phyloP scores from a whole-genome alignment of 345 rosid genomes.

The Garcia nutans region DNA sequence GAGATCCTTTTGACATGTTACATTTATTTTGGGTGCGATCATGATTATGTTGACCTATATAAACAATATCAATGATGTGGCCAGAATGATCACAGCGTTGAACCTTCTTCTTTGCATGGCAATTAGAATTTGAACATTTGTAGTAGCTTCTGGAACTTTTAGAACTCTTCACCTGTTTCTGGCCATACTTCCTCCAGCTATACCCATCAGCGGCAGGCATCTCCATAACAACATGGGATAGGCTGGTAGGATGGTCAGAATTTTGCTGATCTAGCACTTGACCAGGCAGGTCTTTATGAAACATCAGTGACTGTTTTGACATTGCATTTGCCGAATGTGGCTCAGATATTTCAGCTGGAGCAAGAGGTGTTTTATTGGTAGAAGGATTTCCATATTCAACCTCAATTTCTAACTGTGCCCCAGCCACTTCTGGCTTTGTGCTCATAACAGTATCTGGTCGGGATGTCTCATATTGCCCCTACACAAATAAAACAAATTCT shows the following conservation, averaged over 20 bases:
- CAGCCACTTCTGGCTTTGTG: constrained; percentile 9
- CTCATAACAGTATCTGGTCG: not conserved
- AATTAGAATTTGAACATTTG: constrained; percentile 23
- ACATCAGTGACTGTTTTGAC: not conserved
- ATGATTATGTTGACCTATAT: constrained; percentile 26
- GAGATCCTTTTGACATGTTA: constrained; percentile 3
- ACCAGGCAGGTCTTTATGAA: not conserved
- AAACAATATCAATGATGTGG: constrained; percentile 12
- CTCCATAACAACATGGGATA: not conserved
- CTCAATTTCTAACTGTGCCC: not conserved
- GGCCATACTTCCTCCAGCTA: constrained; percentile 36
- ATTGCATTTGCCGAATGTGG: constrained; percentile 3
- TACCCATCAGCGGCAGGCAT: constrained; percentile 14
- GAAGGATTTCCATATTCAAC: constrained; percentile 7
- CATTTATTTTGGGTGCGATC: constrained; percentile 15
- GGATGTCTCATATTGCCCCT: constrained; percentile 13
- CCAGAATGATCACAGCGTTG: constrained; percentile 20
- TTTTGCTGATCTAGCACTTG: constrained; percentile 1
- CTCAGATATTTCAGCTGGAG: constrained; percentile 4
- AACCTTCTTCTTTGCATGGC: constrained; percentile 31
- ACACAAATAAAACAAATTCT: not conserved
- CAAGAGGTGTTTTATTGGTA: not conserved
- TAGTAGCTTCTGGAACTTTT: constrained; percentile 26
- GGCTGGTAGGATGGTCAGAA: not conserved
- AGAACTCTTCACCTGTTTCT: constrained; percentile 29